Evolutionary conservation across 73 alveolate genomes (phyloP).

Genomic region (Stentor coeruleus): DNA sequence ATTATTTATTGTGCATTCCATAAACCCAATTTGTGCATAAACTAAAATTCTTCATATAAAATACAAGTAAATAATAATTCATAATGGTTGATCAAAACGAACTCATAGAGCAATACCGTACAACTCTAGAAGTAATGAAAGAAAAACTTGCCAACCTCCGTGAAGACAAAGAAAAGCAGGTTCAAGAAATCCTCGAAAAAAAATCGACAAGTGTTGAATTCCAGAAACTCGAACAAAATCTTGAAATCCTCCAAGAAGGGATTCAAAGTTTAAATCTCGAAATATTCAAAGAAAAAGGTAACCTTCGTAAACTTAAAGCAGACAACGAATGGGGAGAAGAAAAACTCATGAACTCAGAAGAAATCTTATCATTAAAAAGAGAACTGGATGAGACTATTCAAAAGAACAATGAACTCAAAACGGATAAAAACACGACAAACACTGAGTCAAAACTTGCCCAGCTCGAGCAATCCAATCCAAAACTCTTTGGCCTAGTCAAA

Average conservation of each 20-base stretch:
- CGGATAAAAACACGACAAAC: not conserved
- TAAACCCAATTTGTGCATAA: too few species aligned
- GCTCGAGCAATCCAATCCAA: not conserved
- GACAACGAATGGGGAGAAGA: not conserved
- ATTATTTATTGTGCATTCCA: too few species aligned
- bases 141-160: not conserved
- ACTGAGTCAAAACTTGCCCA: not conserved
- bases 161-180: not conserved
- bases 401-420: not conserved
- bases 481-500: not conserved
- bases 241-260: not conserved
- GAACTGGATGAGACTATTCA: not conserved
- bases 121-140: not conserved
- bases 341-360: not conserved
- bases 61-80: too few species aligned
- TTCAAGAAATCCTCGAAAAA: constrained; percentile 2
- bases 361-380: not conserved
- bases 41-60: too few species aligned
- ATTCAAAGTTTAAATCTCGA: not conserved
- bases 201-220: not conserved
- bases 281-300: not conserved
- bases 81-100: not conserved
- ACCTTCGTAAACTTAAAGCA: not conserved
- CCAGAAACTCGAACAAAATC: not conserved
- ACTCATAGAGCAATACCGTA: not conserved